Percentiles rank a stretch among this genome's conserved stretches.
phyloP scores from a whole-genome alignment of 169 alveolate genomes.

The Cryptosporidium muris region DNA sequence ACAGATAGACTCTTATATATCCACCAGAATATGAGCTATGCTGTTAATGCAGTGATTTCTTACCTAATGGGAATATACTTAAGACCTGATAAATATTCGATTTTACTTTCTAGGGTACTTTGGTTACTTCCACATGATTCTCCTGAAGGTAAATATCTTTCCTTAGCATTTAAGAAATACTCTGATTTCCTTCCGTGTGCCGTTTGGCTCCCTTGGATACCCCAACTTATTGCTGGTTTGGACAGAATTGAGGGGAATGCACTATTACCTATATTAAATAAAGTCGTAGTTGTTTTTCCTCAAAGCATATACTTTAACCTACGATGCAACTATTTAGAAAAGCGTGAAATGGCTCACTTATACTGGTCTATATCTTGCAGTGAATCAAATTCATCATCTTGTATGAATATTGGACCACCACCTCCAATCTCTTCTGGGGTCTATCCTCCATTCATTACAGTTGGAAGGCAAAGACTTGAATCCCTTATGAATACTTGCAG shows the following conservation, averaged over 20 bases:
- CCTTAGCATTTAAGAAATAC: conserved; percentile 75
- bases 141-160: conserved; percentile 69
- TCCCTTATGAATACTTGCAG: conserved; percentile 60
- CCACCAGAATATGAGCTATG: conserved; percentile 73
- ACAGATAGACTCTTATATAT: conserved; percentile 73
- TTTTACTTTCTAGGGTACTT: conserved; percentile 74
- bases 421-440: conserved; percentile 70
- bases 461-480: conserved; percentile 68
- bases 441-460: conserved; percentile 40
- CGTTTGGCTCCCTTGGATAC: conserved; percentile 80
- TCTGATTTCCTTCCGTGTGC: conserved; percentile 76
- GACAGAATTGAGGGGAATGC: conserved; percentile 73
- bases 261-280: conserved; percentile 75
- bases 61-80: conserved; percentile 78
- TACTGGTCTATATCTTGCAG: conserved; percentile 41
- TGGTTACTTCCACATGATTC: conserved; percentile 77
- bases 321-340: conserved; percentile 78
- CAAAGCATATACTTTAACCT: conserved; percentile 78
- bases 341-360: conserved; percentile 65
- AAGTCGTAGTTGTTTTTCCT: conserved; percentile 72
- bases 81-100: conserved; percentile 74
- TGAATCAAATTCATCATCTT: neutral
- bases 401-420: conserved; percentile 7
- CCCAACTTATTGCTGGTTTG: conserved; percentile 77
- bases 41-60: conserved; percentile 78